A percentile compares a stretch with the other conserved stretches of the same genome.
These are phyloP conservation scores for Amanita subjunquillea DNA, from an alignment of 768 basidiomycete genomes.

Conservation along the genomic window DNA sequence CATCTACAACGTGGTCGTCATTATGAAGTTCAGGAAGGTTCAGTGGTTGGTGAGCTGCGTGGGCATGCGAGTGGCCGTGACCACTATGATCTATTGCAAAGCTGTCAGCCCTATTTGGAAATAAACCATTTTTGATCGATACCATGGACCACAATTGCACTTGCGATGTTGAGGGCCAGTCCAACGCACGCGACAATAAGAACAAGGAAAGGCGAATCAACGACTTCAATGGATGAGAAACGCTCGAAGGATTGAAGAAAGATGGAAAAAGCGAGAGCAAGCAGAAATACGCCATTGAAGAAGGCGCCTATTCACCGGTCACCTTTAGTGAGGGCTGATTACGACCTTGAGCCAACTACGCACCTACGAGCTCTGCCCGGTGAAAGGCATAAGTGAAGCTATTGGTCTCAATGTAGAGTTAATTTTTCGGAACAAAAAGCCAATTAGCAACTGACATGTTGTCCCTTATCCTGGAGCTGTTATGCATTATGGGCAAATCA, in stretches of 20 bases:
- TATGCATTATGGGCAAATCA: constrained; percentile 10
- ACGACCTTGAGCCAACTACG: constrained; percentile 6
- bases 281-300: constrained; percentile 43
- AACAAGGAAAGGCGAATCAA: constrained; percentile 32
- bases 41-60: not conserved
- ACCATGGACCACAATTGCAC: constrained; percentile 41
- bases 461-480: constrained; percentile 33
- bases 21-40: constrained; percentile 13
- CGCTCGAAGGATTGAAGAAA: constrained; percentile 43
- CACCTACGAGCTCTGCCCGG: constrained; percentile 46
- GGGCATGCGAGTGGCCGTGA: constrained; percentile 23
- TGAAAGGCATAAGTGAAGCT: constrained; percentile 47
- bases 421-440: not conserved
- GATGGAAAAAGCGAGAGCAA: constrained; percentile 43
- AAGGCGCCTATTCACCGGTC: constrained; percentile 36
- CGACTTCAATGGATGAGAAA: constrained; percentile 35
- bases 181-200: constrained; percentile 40
- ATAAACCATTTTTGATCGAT: not conserved
- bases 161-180: constrained; percentile 35
- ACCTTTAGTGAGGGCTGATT: not conserved
- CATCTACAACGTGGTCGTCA: constrained; percentile 7
- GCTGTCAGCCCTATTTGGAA: not conserved
- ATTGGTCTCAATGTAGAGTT: constrained; percentile 23
- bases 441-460: constrained; percentile 23
- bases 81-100: constrained; percentile 26